phyloP scores from a whole-genome alignment of 192 early-diverging fungal species.

The Backusella morwellensis region DNA sequence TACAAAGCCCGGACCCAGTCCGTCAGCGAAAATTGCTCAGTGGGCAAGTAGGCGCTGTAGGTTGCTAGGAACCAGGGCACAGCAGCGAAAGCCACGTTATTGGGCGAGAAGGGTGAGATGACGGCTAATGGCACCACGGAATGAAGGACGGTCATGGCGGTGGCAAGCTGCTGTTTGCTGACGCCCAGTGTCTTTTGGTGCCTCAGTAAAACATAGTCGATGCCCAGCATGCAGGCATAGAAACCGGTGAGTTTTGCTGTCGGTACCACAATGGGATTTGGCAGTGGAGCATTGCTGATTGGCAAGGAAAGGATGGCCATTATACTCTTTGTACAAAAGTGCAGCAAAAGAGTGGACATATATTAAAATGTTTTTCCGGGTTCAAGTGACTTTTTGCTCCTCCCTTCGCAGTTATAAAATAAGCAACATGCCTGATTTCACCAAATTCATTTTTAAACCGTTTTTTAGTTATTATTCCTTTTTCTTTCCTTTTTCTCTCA shows the following conservation, averaged over 20 bases:
- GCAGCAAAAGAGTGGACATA: too few species aligned
- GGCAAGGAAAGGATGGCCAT: background rate
- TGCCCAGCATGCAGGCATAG: background rate
- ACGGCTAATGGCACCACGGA: background rate
- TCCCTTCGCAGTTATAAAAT: background rate
- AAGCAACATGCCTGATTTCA: background rate
- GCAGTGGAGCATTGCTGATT: background rate
- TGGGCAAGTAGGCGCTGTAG: background rate
- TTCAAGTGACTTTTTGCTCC: background rate
- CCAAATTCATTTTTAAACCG: background rate
- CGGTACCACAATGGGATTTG: background rate
- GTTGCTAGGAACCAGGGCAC: slow-evolving; percentile 5
- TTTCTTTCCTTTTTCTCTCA: background rate
- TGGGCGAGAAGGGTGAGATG: slow-evolving; percentile 1
- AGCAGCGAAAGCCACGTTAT: background rate
- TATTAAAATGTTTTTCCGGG: background rate
- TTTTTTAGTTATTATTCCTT: background rate
- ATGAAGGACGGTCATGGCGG: background rate
- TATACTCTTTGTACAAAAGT: background rate
- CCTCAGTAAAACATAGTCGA: background rate
- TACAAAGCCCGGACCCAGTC: background rate
- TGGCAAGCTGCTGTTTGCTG: background rate
- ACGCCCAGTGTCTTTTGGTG: background rate
- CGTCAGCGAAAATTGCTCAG: background rate
- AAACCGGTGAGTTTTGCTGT: background rate